Conservation (phyloP, 805 yeast species). For the Aciculoconidium aculeatum region DNA sequence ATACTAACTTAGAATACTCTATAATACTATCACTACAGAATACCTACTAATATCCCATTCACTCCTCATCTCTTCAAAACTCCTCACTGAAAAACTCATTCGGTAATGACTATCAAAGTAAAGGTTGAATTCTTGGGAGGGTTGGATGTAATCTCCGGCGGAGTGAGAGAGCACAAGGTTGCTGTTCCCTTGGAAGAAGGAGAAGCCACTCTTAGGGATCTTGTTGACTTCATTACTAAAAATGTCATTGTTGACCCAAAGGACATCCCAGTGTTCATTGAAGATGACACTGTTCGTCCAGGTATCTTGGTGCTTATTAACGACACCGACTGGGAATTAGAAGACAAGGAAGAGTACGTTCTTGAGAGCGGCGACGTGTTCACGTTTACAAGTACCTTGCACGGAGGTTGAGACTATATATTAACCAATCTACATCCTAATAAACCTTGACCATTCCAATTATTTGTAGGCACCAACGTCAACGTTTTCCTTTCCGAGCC, state of each 20-base stretch:
- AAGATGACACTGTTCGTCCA: slow-evolving; percentile 79
- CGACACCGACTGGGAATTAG: slow-evolving; percentile 96
- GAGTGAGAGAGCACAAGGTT: slow-evolving; percentile 49
- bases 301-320: slow-evolving; percentile 89
- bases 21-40: too few species aligned
- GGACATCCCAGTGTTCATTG: slow-evolving; percentile 70
- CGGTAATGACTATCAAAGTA: slow-evolving; percentile 27
- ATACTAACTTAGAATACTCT: too few species aligned
- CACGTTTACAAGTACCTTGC: slow-evolving; percentile 88
- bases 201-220: slow-evolving; percentile 40
- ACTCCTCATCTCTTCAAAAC: too few species aligned
- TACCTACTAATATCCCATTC: too few species aligned
- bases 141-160: slow-evolving; percentile 68
- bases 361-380: slow-evolving; percentile 71
- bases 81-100: too few species aligned
- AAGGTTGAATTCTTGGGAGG: slow-evolving; percentile 63
- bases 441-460: slow-evolving; percentile 66
- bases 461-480: slow-evolving; percentile 38
- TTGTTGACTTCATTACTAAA: slow-evolving; percentile 49
- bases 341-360: slow-evolving; percentile 80
- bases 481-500: slow-evolving; percentile 13
- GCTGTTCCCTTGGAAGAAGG: slow-evolving; percentile 39
- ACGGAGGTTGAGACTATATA: slow-evolving; percentile 68
- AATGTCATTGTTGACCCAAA: slow-evolving; percentile 54
- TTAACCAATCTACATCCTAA: slow-evolving; percentile 59